Conservation (phyloP, 371 early-diverging fungal species). For the Apophysomyces variabilis region DNA sequence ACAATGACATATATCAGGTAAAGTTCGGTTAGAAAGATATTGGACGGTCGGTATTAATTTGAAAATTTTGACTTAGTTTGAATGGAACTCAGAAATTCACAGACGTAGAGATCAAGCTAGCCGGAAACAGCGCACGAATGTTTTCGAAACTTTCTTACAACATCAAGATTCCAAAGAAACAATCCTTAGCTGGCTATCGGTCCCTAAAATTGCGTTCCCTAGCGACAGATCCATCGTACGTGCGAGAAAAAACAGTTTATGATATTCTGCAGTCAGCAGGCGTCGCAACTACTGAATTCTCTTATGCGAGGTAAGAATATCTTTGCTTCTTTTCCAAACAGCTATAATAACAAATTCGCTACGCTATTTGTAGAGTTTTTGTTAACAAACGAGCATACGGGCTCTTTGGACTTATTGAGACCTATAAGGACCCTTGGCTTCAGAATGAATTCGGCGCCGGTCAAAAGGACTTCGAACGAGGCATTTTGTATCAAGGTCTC, state of each 20-base stretch:
- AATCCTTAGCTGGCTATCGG: slow-evolving; percentile 18
- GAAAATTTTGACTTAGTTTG: slow-evolving; percentile 13
- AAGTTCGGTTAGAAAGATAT: not conserved
- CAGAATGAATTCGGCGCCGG: slow-evolving; percentile 19
- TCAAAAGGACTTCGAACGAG: slow-evolving; percentile 12
- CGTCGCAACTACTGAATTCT: slow-evolving; percentile 20
- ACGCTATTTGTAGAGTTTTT: slow-evolving; percentile 17
- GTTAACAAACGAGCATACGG: slow-evolving; percentile 26
- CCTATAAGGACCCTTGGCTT: slow-evolving; percentile 25
- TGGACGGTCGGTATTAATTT: not conserved
- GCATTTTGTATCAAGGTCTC: slow-evolving; percentile 26
- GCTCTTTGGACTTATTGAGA: slow-evolving; percentile 25
- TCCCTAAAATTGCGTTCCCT: slow-evolving; percentile 26
- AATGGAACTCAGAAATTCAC: slow-evolving; percentile 15
- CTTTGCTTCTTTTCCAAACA: too few relatives aligned
- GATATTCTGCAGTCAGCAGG: slow-evolving; percentile 16
- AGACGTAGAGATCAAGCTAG: slow-evolving; percentile 19
- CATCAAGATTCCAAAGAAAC: slow-evolving; percentile 23
- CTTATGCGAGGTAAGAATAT: slow-evolving; percentile 23
- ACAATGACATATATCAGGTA: slow-evolving; percentile 27
- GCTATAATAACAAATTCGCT: too few relatives aligned
- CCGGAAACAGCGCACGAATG: slow-evolving; percentile 22
- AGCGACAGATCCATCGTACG: slow-evolving; percentile 25
- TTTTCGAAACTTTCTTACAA: slow-evolving; percentile 30
- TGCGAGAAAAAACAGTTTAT: slow-evolving; percentile 26